A percentile compares a stretch with the other conserved stretches of the same genome.
phyloP scores from a whole-genome alignment of 164 flowering plant species.

The Tetrastigma voinierianum region DNA sequence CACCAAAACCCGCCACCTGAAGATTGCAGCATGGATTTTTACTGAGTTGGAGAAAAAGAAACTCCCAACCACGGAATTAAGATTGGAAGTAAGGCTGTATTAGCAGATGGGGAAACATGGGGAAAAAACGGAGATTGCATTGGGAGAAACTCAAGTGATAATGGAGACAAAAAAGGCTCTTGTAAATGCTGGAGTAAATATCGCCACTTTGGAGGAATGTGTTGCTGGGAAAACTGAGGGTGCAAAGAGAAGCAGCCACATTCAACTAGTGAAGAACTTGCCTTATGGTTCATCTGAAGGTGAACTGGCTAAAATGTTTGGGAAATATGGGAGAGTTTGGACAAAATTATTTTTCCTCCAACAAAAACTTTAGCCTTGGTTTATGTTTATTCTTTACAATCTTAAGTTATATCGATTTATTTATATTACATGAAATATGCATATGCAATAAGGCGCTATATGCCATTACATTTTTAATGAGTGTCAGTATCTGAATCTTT shows the following conservation, averaged over 20 bases:
- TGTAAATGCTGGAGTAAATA: constrained; percentile 73
- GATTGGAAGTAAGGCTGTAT: too few relatives aligned
- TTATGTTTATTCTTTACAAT: constrained; percentile 12
- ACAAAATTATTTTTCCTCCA: constrained; percentile 81
- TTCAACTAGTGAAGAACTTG: constrained; percentile 86
- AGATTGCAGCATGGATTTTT: too few relatives aligned
- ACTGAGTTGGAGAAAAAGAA: too few relatives aligned
- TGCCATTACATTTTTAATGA: too few relatives aligned
- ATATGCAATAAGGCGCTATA: too few relatives aligned
- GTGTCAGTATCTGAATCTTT: too few relatives aligned
- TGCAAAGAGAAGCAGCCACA: constrained; percentile 78
- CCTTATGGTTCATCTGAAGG: constrained; percentile 82
- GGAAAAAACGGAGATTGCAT: too few relatives aligned
- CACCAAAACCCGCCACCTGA: too few relatives aligned
- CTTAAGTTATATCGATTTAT: not conserved
- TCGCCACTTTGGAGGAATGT: constrained; percentile 65
- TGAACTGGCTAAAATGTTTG: constrained; percentile 80
- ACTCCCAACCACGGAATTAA: too few relatives aligned
- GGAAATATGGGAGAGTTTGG: constrained; percentile 83
- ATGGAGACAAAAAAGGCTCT: constrained; percentile 88
- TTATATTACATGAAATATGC: not conserved
- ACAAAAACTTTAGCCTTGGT: constrained; percentile 93
- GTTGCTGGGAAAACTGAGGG: constrained; percentile 59
- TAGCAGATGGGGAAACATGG: too few relatives aligned
- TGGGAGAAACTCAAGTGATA: constrained; percentile 77